Evolutionary conservation across 805 yeast species (phyloP).

Genomic region (Lipomyces oligophaga): DNA sequence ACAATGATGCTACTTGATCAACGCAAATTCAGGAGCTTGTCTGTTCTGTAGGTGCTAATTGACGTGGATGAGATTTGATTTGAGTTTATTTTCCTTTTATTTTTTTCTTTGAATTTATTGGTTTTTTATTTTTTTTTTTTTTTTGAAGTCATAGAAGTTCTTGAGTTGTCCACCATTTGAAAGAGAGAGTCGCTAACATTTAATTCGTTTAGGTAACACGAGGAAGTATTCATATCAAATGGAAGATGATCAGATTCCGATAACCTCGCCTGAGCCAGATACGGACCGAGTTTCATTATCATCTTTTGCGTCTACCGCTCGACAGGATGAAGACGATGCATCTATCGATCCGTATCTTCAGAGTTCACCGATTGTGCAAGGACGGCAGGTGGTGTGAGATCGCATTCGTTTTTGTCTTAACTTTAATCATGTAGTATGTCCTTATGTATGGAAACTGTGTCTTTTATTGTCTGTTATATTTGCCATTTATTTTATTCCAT

Average conservation of each 20-base stretch:
- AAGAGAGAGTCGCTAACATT: too few species aligned
- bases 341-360: constrained; percentile 3
- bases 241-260: constrained; percentile 20
- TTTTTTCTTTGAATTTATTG: not conserved
- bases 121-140: not conserved
- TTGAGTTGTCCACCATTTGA: not conserved
- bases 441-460: too few species aligned
- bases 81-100: not conserved
- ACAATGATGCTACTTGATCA: too few species aligned
- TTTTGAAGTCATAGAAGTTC: not conserved
- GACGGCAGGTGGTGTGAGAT: constrained; percentile 13
- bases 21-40: not conserved
- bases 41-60: not conserved
- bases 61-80: too few species aligned
- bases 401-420: not conserved
- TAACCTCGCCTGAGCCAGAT: constrained; percentile 13
- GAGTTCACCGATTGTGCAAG: constrained; percentile 11
- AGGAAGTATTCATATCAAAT: not conserved
- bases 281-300: constrained; percentile 7
- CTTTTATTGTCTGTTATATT: too few species aligned
- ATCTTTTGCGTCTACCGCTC: constrained; percentile 1
- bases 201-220: too few species aligned
- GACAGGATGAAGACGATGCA: not conserved
- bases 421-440: not conserved
- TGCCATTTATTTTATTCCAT: too few species aligned